These are phyloP conservation scores for Talinum fruticosum DNA, from an alignment of 148 eudicot species.

Conservation along the genomic window DNA sequence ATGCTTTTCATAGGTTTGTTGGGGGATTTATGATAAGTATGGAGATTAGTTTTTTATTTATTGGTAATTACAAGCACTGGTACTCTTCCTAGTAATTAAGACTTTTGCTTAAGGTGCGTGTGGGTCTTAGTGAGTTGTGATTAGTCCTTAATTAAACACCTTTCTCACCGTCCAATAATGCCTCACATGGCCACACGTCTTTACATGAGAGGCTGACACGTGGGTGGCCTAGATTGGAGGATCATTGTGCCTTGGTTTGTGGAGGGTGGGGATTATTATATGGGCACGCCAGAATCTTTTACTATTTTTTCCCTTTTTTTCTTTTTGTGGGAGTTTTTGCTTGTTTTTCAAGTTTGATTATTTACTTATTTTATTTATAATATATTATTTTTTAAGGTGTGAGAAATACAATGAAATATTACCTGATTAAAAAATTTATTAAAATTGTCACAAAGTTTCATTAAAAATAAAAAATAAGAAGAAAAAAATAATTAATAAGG, in stretches of 20 bases:
- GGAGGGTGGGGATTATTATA: background rate
- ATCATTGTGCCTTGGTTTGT: background rate
- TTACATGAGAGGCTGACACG: slow-evolving; percentile 32
- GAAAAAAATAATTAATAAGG: no score
- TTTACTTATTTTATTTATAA: no score
- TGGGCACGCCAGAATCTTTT: slow-evolving; percentile 6
- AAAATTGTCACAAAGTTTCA: no score
- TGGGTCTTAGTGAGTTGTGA: background rate
- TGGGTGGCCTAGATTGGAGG: slow-evolving; percentile 19
- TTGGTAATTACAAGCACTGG: background rate
- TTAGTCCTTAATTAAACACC: slow-evolving; percentile 22
- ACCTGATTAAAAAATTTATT: no score
- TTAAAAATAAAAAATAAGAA: no score
- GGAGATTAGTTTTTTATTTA: no score
- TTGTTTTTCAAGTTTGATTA: background rate
- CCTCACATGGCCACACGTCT: slow-evolving; percentile 41
- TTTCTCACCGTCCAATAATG: slow-evolving; percentile 48
- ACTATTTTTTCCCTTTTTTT: background rate
- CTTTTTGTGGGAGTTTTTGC: background rate
- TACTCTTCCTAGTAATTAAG: background rate
- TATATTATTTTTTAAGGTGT: no score
- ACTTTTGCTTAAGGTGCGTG: slow-evolving; percentile 1
- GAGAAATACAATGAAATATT: no score
- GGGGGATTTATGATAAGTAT: no score
- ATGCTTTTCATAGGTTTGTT: background rate